Evolutionary conservation across 768 basidiomycete genomes (phyloP).

Genomic region (Amanita rimosa): DNA sequence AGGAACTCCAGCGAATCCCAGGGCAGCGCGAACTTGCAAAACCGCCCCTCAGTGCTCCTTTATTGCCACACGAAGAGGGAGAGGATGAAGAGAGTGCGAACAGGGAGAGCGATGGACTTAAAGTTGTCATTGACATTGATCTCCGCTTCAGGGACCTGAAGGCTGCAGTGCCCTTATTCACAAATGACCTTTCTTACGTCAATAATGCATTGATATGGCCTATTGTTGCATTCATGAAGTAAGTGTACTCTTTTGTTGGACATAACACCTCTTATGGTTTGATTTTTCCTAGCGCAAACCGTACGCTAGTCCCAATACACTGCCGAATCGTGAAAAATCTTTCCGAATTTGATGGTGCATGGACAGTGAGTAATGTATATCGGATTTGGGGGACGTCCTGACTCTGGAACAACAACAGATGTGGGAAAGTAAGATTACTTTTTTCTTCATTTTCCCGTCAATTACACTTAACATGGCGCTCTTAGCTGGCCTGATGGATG

Average conservation of each 20-base stretch:
- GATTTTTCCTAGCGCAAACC: constrained; percentile 57
- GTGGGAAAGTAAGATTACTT: constrained; percentile 74
- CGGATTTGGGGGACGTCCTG: constrained; percentile 5
- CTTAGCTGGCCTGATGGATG: constrained; percentile 86
- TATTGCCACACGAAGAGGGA: constrained; percentile 16
- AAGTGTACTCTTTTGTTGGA: not conserved
- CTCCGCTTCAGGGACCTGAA: constrained; percentile 91
- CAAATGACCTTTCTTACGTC: constrained; percentile 78
- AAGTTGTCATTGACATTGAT: constrained; percentile 83
- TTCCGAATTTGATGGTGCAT: constrained; percentile 87
- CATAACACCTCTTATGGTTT: not conserved
- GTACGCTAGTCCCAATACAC: constrained; percentile 88
- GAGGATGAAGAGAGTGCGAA: constrained; percentile 21
- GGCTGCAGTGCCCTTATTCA: constrained; percentile 88
- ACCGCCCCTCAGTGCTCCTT: constrained; percentile 71
- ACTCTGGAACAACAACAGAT: constrained; percentile 39
- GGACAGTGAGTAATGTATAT: constrained; percentile 68
- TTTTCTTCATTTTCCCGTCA: not conserved
- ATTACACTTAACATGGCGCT: constrained; percentile 11
- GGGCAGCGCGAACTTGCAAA: constrained; percentile 82
- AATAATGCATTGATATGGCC: constrained; percentile 90
- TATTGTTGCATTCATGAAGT: constrained; percentile 99
- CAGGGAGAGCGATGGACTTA: constrained; percentile 25
- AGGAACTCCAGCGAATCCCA: constrained; percentile 50
- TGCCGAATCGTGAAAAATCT: constrained; percentile 80